Evolutionary conservation across 2,329 filamentous ascomycete genomes (phyloP).

Genomic region (Cadophora luteo-olivacea): DNA sequence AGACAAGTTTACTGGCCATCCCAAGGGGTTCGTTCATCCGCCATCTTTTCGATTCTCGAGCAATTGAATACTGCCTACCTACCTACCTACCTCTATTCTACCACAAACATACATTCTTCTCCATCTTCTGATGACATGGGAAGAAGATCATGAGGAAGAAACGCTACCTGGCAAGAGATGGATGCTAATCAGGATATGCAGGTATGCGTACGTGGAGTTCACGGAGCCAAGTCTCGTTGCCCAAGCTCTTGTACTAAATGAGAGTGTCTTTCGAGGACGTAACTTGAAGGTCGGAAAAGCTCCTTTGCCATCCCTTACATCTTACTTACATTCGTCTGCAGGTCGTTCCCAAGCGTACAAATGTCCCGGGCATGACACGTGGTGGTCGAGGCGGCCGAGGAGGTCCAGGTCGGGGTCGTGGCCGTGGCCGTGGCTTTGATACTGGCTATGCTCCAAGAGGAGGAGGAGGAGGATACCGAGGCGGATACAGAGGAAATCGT

Average conservation of each 20-base stretch:
- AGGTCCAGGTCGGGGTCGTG: conserved; percentile 61
- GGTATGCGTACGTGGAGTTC: conserved; percentile 99
- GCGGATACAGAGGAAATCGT: conserved; percentile 63
- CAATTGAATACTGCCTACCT: neutral
- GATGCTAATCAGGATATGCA: conserved; percentile 55
- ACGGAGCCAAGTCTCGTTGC: conserved; percentile 91
- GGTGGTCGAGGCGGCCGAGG: conserved; percentile 66
- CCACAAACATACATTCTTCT: neutral
- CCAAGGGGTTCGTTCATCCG: conserved; percentile 82
- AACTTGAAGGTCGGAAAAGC: conserved; percentile 81
- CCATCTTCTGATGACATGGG: neutral
- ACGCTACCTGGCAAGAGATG: conserved; percentile 66
- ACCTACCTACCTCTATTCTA: neutral
- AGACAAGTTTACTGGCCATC: conserved; percentile 98
- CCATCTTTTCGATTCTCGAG: conserved; percentile 27
- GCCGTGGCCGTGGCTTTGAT: conserved; percentile 51
- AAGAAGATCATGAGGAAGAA: conserved; percentile 34
- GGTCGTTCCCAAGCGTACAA: conserved; percentile 93
- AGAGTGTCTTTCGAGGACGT: conserved; percentile 92
- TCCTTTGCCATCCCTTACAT: conserved; percentile 1
- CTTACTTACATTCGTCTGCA: conserved; percentile 44
- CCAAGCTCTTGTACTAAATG: conserved; percentile 92
- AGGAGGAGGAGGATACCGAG: conserved; percentile 60
- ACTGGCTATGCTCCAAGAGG: conserved; percentile 48
- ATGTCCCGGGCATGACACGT: conserved; percentile 91